Evolutionary conservation across 108 stramenopile genomes (phyloP), one percentile per base, ranked within the genome.

Genomic region (Cyclotella distinguenda): DNA sequence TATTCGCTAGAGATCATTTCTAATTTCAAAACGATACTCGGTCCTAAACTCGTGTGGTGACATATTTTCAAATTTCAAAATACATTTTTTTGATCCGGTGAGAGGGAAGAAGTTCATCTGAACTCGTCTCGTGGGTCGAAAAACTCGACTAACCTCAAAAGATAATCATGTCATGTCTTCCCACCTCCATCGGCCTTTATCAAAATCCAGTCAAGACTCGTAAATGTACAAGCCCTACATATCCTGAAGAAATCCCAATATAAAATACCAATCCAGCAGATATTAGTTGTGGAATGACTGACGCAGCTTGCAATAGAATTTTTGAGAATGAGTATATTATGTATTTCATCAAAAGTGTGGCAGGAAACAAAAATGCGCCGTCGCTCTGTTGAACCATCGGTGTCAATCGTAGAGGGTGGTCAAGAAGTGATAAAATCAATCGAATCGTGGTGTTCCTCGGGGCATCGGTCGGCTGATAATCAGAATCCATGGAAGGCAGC

Each of bases 151-250:
- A 16, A 5, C 2, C n/a, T 42, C 16, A 16, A 16, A 4, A 2
- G 1, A 5, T 42, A 4, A 16, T 42, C n/a, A 42, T 16, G 2
- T 2, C 2, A 2, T 16, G 2, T 1, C n/a, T 42, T 42, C 40
- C n/a, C 1, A 12, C 6, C 8, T 30, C 51, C 30, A 31, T n/a
- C n/a, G n/a, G n/a, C n/a, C n/a, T n/a, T n/a, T n/a, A n/a, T n/a
- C n/a, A n/a, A n/a, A n/a, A n/a, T n/a, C n/a, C n/a, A n/a, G n/a
- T n/a, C n/a, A 1, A 19, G 0, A 19, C 5, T 42, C 58, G 7
- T 30, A 42, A 56, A 67, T 67, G 52, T n/a, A 47, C 36, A 21
- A 67, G 32, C 22, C 66, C 66, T 23, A 56, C 66, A 67, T 47
- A 67, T 27, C 66, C 66, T 21, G 16, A 27, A 30, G 44, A 56